Evolutionary conservation across 1,139 yeast genomes (phyloP).

Genomic region (Suhomyces bribrorum): DNA sequence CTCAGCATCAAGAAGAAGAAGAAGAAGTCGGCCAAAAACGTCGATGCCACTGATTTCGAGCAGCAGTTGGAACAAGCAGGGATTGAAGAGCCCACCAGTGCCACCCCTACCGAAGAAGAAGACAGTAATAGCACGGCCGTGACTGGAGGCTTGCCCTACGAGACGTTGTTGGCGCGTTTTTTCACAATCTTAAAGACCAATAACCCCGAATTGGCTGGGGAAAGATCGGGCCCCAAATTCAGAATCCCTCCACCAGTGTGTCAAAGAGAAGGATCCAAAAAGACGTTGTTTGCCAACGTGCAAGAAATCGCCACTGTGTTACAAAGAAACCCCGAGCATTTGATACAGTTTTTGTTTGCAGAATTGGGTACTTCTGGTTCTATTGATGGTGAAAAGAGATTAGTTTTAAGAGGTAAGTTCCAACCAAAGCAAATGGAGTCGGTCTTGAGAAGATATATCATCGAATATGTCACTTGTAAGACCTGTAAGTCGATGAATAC

Average conservation of each 20-base stretch:
- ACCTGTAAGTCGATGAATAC: conserved; percentile 98
- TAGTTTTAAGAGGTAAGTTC: conserved; percentile 96
- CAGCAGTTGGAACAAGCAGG: conserved; percentile 92
- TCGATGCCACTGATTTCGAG: conserved; percentile 76
- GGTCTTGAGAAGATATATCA: conserved; percentile 91
- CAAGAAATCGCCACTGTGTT: conserved; percentile 92
- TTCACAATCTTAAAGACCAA: conserved; percentile 83
- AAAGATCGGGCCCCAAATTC: conserved; percentile 87
- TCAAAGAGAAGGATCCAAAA: conserved; percentile 96
- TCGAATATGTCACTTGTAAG: conserved; percentile 97
- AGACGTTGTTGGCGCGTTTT: conserved; percentile 76
- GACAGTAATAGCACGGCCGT: conserved; percentile 26
- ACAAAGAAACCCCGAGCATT: conserved; percentile 96
- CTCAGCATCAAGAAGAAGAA: conserved; percentile 72
- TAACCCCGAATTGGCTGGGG: conserved; percentile 98
- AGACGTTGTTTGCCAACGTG: conserved; percentile 92
- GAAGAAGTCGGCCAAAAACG: conserved; percentile 66
- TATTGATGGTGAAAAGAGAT: conserved; percentile 95
- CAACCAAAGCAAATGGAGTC: conserved; percentile 97
- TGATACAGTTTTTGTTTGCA: conserved; percentile 94
- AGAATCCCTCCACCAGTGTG: conserved; percentile 98
- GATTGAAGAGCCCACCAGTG: conserved; percentile 51
- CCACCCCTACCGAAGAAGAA: conserved; percentile 20
- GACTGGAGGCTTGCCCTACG: conserved; percentile 71
- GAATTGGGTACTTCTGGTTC: conserved; percentile 99